Evolutionary conservation across 106 monocot genomes (phyloP).

Genomic region (Dendrobium officinale): DNA sequence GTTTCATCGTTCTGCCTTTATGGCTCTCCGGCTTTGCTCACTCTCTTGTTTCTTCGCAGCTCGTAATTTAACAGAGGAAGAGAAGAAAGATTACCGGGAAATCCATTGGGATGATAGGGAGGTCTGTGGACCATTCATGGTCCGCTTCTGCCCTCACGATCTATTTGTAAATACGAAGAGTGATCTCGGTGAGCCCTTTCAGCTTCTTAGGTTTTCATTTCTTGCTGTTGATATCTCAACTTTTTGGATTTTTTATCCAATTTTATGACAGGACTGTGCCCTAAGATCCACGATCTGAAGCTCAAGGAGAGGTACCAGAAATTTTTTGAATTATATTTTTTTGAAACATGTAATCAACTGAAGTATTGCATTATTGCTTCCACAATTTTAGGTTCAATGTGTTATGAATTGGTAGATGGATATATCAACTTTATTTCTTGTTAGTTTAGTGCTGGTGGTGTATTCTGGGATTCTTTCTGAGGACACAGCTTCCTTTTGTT

Average conservation of each 20-base stretch:
- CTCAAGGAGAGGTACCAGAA: constrained; percentile 21
- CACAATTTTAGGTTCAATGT: neutral
- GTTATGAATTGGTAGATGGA: neutral
- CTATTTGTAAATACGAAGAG: constrained; percentile 97
- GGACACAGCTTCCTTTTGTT: neutral
- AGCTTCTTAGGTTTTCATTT: neutral
- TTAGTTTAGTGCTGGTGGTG: neutral
- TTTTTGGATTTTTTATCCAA: neutral
- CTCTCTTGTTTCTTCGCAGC: constrained; percentile 25
- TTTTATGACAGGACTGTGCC: constrained; percentile 16
- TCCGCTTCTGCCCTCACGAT: constrained; percentile 97
- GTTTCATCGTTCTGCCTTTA: neutral
- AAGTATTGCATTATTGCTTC: neutral
- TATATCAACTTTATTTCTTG: neutral
- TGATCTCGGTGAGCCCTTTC: constrained; percentile 63
- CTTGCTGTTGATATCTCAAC: neutral
- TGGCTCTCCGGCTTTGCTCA: neutral
- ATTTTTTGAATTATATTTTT: neutral
- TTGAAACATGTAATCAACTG: neutral
- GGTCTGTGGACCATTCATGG: constrained; percentile 81
- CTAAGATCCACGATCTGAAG: constrained; percentile 25
- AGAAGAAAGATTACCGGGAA: constrained; percentile 81
- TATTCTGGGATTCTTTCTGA: neutral
- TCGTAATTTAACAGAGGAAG: constrained; percentile 92
- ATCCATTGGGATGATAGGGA: constrained; percentile 91